Base-by-base conservation (phyloP, 2,329 filamentous ascomycete genomes). In the Colletotrichum graminicola region DNA sequence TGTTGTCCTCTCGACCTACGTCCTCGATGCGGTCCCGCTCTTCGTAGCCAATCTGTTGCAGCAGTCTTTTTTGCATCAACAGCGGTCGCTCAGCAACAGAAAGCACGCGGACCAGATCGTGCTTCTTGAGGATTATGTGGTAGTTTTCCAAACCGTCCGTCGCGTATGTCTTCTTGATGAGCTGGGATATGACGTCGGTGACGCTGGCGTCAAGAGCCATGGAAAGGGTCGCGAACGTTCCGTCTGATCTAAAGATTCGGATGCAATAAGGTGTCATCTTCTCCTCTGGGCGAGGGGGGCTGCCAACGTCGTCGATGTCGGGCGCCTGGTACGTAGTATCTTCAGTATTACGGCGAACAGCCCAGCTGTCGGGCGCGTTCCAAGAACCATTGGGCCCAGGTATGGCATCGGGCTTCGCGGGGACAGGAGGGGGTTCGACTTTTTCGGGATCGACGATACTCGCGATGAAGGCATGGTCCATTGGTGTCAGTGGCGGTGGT, bases 301-400 rank as follows among this genome's bases (percentile, higher is more conserved):
- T 88, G 57, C 89, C 91, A 36, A 87, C 84, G 66, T 95, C 92
- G 73, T 94, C 92, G 18, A 88, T 84, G 67, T 94, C 92, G 1
- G 85, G 83, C 5, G 79, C 82, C 75, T 84, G 87, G 75, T 79
- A 77, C n/a, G 86, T 84, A 73, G 87, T 88, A 66, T 94, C 92
- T 75, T 94, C 91, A 10, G 88, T 89, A 55, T 86, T 86, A 72
- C 90, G 91, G 75, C 93, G 93, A 34, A 98, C 95, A 62, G 93
- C 94, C 96, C 96, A 99, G 79, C 95, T 98, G 80, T 98, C 95
- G 1, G 96, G 95, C 4, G 95, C 95, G 80, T 97, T 93, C 95
- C 95, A 99, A 4, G 90, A 89, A 1, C 91, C 90, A 66, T 85
- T 84, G 3, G 82, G 82, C 2, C 80, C 75, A 23, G 64, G 65